phyloP scores from a whole-genome alignment of 495 filamentous ascomycete species.

The Aspergillus cristatus region DNA sequence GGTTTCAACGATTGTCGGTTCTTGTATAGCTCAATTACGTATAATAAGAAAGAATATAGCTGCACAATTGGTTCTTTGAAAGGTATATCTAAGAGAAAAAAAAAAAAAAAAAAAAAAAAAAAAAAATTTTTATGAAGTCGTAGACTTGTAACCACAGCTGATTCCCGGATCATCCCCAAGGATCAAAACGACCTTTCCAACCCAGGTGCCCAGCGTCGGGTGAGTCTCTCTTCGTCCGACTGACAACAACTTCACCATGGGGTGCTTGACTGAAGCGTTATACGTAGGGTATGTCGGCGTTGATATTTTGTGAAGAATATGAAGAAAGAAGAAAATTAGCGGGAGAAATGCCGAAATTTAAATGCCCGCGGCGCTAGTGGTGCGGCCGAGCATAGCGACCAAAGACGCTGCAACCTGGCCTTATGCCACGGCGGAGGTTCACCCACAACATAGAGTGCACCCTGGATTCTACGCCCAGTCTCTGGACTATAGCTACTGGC shows the following conservation, averaged over 20 bases:
- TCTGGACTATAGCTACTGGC: conserved; percentile 16
- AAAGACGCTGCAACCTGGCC: conserved; percentile 42
- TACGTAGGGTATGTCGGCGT: conserved; percentile 35
- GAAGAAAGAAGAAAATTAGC: conserved; percentile 19
- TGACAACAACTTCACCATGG: conserved; percentile 52
- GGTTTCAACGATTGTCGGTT: background rate
- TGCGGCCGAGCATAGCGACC: conserved; percentile 28
- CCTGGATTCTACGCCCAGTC: conserved; percentile 16
- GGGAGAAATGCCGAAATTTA: conserved; percentile 24
- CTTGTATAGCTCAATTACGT: no score
- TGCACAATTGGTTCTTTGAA: no score
- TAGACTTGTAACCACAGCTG: conserved; percentile 64
- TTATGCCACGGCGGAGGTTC: conserved; percentile 25
- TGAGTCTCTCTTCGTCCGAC: conserved; percentile 57
- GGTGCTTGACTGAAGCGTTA: conserved; percentile 27
- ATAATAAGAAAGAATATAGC: no score
- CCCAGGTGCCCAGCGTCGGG: conserved; percentile 73
- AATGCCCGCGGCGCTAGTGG: conserved; percentile 13
- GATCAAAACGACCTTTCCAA: conserved; percentile 61
- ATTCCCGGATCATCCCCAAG: conserved; percentile 63
- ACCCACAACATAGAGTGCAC: conserved; percentile 33
- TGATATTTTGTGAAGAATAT: conserved; percentile 41
- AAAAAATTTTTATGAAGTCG: background rate
- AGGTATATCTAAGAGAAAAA: background rate
- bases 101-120: no score